Evolutionary conservation across 2,329 filamentous ascomycete genomes (phyloP).

Genomic region (Beauveria rudraprayagi): DNA sequence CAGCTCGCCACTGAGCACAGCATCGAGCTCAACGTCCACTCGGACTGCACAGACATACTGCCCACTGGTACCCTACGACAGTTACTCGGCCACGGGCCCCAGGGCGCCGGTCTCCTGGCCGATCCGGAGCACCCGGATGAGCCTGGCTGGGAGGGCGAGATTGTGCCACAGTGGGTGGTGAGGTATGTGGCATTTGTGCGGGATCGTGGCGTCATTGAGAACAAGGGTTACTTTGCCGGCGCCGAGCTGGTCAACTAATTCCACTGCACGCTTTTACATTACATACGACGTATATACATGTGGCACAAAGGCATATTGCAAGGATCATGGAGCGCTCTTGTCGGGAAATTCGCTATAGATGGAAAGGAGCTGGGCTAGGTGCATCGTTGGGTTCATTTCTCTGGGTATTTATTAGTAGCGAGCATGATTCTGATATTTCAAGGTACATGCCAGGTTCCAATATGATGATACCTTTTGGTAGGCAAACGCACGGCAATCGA

Average conservation of each 20-base stretch:
- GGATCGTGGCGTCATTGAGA: conserved; percentile 92
- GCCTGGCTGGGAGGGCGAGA: conserved; percentile 62
- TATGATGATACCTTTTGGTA: neutral
- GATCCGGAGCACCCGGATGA: conserved; percentile 39
- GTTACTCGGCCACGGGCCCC: conserved; percentile 63
- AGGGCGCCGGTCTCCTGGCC: conserved; percentile 69
- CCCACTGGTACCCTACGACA: conserved; percentile 78
- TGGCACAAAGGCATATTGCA: neutral
- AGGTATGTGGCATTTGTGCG: conserved; percentile 96
- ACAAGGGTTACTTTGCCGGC: conserved; percentile 92
- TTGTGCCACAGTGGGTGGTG: conserved; percentile 87
- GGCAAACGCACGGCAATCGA: neutral
- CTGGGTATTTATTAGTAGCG: neutral
- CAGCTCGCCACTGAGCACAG: conserved; percentile 72
- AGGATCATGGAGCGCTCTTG: neutral
- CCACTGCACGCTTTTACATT: conserved; percentile 11
- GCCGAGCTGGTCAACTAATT: conserved; percentile 54
- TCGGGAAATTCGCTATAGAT: neutral
- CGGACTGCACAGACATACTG: conserved; percentile 86
- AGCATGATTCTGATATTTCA: conserved; percentile 1
- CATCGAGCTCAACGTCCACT: conserved; percentile 87
- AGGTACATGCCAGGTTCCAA: neutral
- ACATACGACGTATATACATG: neutral
- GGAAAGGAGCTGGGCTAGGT: neutral
- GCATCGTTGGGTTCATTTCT: neutral